phyloP scores from a whole-genome alignment of 2,329 filamentous ascomycete species.

The Alternaria solani region DNA sequence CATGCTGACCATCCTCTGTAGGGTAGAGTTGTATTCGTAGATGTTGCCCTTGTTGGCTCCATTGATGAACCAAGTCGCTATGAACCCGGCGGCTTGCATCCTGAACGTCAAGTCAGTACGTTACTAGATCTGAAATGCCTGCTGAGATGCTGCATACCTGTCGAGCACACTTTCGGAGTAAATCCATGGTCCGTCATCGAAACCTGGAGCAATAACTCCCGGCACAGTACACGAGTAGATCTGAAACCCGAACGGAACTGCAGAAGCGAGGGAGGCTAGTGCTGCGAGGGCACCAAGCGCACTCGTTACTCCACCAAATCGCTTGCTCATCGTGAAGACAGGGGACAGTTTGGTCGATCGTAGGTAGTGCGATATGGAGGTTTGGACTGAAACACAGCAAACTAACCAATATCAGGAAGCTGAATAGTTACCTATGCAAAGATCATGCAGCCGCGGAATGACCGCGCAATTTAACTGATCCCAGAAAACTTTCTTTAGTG shows the following conservation, averaged over 20 bases:
- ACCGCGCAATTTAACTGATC: not conserved
- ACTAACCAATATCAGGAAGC: not conserved
- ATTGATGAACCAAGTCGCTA: conserved; percentile 11
- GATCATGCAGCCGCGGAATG: not conserved
- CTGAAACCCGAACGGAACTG: conserved; percentile 5
- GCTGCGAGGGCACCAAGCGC: not conserved
- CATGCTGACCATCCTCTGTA: not conserved
- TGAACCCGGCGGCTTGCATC: conserved; percentile 5
- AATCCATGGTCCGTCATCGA: conserved; percentile 8
- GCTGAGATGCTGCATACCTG: not conserved
- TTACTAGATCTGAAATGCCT: no score
- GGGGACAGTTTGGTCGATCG: no score
- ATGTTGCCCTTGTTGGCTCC: conserved; percentile 3
- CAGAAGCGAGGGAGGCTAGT: not conserved
- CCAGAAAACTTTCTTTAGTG: not conserved
- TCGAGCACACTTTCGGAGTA: conserved; percentile 5
- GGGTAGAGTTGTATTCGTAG: conserved; percentile 8
- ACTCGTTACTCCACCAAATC: not conserved
- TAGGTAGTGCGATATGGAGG: no score
- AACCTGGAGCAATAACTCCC: conserved; percentile 6
- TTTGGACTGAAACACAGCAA: not conserved
- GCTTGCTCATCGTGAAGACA: no score
- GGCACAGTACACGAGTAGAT: conserved; percentile 6
- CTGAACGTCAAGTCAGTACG: not conserved
- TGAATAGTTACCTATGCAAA: not conserved